These are phyloP conservation scores for Coemansia sp. DNA, from an alignment of 192 early-diverging fungal genomes.

Conservation along the genomic window DNA sequence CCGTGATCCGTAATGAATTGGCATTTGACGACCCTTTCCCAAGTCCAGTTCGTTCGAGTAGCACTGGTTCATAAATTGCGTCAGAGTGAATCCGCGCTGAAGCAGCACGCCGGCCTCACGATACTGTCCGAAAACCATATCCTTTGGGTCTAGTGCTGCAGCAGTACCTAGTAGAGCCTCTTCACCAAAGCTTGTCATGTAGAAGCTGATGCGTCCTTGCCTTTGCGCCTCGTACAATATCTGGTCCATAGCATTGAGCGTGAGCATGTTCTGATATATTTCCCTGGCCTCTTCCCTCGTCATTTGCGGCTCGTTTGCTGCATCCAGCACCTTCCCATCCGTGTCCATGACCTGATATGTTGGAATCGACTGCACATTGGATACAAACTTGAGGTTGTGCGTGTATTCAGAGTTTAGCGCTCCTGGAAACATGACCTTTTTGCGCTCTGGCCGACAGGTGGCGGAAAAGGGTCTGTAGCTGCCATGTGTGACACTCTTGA, in stretches of 20 bases:
- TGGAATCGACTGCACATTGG: constrained; percentile 68
- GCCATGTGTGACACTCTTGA: background rate
- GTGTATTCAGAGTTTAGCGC: constrained; percentile 64
- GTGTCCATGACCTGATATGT: constrained; percentile 95
- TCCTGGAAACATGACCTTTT: constrained; percentile 68
- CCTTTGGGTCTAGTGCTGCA: constrained; percentile 79
- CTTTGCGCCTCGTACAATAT: constrained; percentile 97
- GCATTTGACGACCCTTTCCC: constrained; percentile 98
- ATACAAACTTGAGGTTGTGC: constrained; percentile 62
- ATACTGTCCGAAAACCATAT: constrained; percentile 98
- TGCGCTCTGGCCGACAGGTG: constrained; percentile 16
- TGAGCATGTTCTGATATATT: constrained; percentile 91
- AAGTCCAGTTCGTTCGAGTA: constrained; percentile 84
- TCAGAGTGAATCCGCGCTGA: constrained; percentile 92
- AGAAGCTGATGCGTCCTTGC: constrained; percentile 97
- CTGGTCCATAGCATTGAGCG: constrained; percentile 87
- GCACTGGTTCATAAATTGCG: constrained; percentile 97
- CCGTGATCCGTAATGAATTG: constrained; percentile 90
- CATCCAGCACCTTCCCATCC: constrained; percentile 73
- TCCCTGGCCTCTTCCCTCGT: constrained; percentile 69
- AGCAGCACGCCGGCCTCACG: constrained; percentile 92
- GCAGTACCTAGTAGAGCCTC: constrained; percentile 93
- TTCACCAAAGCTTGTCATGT: constrained; percentile 99
- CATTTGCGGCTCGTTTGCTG: constrained; percentile 65
- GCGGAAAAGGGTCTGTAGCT: constrained; percentile 14